A percentile compares a stretch with the other conserved stretches of the same genome.
phyloP scores from a whole-genome alignment of 2,329 filamentous ascomycete genomes.

The Scolecobasidium constrictum region DNA sequence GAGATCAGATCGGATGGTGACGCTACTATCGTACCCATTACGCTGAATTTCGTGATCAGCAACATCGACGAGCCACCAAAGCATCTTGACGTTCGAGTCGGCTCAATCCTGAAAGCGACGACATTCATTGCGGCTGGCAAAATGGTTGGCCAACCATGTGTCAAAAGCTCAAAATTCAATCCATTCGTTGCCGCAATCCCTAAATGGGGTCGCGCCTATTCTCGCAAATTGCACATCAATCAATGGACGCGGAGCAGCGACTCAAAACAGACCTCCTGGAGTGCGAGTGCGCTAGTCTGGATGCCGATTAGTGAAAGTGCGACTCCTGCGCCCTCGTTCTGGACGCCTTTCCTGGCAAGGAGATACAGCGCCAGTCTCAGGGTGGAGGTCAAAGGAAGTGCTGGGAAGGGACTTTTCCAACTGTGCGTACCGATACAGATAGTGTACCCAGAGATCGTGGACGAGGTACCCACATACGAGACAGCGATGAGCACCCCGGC shows the following conservation, averaged over 20 bases:
- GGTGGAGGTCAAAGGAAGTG: slow-evolving; percentile 8
- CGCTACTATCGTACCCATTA: slow-evolving; percentile 1
- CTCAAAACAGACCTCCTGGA: background rate
- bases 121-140: slow-evolving; percentile 4
- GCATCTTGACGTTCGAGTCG: slow-evolving; percentile 3
- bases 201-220: slow-evolving; percentile 5
- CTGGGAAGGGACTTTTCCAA: slow-evolving; percentile 2
- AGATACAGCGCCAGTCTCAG: slow-evolving; percentile 7
- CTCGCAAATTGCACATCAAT: slow-evolving; percentile 5
- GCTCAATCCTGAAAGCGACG: slow-evolving; percentile 5
- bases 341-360: slow-evolving; percentile 5
- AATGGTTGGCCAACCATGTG: slow-evolving; percentile 4
- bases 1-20: slow-evolving; percentile 5
- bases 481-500: slow-evolving; percentile 5
- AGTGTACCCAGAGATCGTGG: slow-evolving; percentile 8
- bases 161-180: background rate
- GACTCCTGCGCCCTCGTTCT: slow-evolving; percentile 8
- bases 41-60: slow-evolving; percentile 1
- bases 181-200: slow-evolving; percentile 7
- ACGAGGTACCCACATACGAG: slow-evolving; percentile 5
- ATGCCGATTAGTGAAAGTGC: slow-evolving; percentile 8
- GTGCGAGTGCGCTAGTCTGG: slow-evolving; percentile 3
- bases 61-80: slow-evolving; percentile 1
- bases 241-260: background rate
- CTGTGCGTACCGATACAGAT: slow-evolving; percentile 9